Conservation (phyloP, 352 stramenopile genomes). For the Pseudoperonospora humuli region DNA sequence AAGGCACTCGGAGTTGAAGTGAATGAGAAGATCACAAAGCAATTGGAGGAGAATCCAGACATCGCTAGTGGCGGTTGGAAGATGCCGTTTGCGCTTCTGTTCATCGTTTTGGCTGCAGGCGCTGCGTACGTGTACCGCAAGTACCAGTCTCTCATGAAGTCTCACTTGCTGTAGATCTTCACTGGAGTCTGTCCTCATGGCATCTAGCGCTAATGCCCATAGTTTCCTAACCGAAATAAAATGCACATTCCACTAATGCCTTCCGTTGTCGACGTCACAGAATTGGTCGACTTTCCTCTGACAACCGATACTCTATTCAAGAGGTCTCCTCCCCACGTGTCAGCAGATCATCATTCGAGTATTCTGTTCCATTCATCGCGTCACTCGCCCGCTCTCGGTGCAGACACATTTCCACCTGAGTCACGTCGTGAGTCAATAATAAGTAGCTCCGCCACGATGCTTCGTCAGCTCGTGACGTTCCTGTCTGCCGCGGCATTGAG, state of each 20-base stretch:
- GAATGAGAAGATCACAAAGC: constrained; percentile 71
- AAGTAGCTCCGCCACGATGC: constrained; percentile 12
- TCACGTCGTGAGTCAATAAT: too few relatives aligned
- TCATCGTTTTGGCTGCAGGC: constrained; percentile 43
- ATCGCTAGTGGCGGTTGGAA: constrained; percentile 64
- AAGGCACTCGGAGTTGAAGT: constrained; percentile 48
- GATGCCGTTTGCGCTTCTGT: constrained; percentile 65
- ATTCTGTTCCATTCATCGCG: constrained; percentile 3
- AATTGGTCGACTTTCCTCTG: constrained; percentile 3
- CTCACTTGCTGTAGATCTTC: constrained; percentile 64
- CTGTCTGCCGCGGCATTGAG: constrained; percentile 18
- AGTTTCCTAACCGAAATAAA: constrained; percentile 21
- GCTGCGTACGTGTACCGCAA: constrained; percentile 67
- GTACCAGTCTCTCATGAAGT: constrained; percentile 83
- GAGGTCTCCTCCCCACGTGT: constrained; percentile 16
- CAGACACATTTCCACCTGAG: background rate
- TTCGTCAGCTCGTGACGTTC: constrained; percentile 19
- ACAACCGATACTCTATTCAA: constrained; percentile 5
- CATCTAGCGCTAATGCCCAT: constrained; percentile 12
- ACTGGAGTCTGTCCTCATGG: background rate
- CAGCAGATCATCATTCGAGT: constrained; percentile 14
- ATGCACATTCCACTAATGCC: constrained; percentile 16
- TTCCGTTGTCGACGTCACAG: constrained; percentile 16
- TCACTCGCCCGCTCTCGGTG: background rate
- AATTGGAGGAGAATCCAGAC: constrained; percentile 62